phyloP scores from a whole-genome alignment of 441 rosid species.

The Adansonia rubrostipa region DNA sequence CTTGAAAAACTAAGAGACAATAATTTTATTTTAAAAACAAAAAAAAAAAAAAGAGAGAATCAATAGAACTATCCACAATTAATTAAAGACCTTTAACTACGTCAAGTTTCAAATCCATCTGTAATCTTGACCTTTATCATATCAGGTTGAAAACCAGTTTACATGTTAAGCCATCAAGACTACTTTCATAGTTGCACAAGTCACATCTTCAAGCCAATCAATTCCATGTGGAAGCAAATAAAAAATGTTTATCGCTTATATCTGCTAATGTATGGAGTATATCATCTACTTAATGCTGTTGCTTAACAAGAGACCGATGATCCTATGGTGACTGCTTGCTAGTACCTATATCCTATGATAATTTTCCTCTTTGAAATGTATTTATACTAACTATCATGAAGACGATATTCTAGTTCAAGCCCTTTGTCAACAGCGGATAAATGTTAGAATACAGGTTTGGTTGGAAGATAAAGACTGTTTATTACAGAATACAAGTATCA shows the following conservation, averaged over 20 bases:
- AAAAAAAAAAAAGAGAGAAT: neutral
- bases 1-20: neutral
- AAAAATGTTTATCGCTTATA: neutral
- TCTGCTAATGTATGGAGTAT: neutral
- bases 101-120: neutral
- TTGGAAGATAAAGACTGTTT: neutral
- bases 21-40: neutral
- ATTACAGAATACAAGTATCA: neutral
- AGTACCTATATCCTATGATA: neutral
- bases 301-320: neutral
- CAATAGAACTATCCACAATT: neutral
- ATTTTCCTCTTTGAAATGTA: constrained; percentile 1
- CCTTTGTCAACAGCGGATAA: neutral
- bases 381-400: neutral
- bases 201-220: neutral
- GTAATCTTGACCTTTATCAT: neutral
- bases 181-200: neutral
- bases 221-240: neutral
- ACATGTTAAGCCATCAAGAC: neutral
- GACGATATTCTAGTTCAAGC: neutral
- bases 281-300: neutral
- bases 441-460: neutral
- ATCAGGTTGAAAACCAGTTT: neutral
- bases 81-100: neutral
- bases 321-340: neutral